These are phyloP conservation scores for Martensiomyces pterosporus DNA, from an alignment of 192 early-diverging fungal genomes.

Conservation along the genomic window DNA sequence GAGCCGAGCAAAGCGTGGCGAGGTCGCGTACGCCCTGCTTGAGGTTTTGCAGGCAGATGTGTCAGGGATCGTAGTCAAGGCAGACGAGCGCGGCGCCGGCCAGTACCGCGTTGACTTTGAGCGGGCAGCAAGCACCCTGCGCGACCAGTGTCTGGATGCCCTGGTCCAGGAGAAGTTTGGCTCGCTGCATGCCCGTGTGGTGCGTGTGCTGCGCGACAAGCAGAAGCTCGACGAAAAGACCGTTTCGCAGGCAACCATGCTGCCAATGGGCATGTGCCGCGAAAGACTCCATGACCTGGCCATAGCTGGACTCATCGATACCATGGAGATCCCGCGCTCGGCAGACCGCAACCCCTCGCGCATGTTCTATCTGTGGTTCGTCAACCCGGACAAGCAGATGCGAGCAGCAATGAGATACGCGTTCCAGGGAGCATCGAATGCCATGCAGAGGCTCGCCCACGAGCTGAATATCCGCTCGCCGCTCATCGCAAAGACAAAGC, in stretches of 20 bases:
- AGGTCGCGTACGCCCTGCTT: constrained; percentile 57
- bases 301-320: constrained; percentile 45
- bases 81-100: constrained; percentile 57
- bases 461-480: constrained; percentile 49
- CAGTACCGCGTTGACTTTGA: constrained; percentile 60
- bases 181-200: constrained; percentile 55
- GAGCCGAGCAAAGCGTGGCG: constrained; percentile 9
- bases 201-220: constrained; percentile 65
- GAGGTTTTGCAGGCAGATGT: constrained; percentile 54
- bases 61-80: constrained; percentile 53
- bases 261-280: constrained; percentile 60
- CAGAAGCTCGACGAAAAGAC: constrained; percentile 73
- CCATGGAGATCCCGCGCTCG: constrained; percentile 66
- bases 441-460: constrained; percentile 51
- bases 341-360: constrained; percentile 70
- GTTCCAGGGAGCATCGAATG: constrained; percentile 57
- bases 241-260: constrained; percentile 61
- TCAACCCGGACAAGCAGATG: constrained; percentile 52
- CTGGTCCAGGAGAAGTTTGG: constrained; percentile 62
- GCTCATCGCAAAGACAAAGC: constrained; percentile 60
- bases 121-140: constrained; percentile 53
- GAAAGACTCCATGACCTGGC: constrained; percentile 58
- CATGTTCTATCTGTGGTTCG: constrained; percentile 69
- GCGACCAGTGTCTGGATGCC: constrained; percentile 52
- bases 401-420: constrained; percentile 48